A percentile compares a stretch with the other conserved stretches of the same genome.
Conservation (phyloP, 495 filamentous ascomycete genomes). For the Xylaria scruposa region DNA sequence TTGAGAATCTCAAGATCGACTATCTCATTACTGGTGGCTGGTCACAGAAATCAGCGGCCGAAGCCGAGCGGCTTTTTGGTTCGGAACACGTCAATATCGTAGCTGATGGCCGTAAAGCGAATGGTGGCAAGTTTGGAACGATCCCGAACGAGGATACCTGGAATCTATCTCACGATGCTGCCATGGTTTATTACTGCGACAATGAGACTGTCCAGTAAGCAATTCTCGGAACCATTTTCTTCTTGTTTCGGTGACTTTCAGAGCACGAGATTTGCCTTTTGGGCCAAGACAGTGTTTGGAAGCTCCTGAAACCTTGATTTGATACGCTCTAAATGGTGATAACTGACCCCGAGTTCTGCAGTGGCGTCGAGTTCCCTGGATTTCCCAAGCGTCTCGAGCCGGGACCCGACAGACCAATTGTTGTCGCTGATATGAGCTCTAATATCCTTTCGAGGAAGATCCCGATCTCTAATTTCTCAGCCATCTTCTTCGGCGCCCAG, state of each 20-base stretch:
- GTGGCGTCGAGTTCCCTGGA: constrained; percentile 47
- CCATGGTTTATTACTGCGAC: constrained; percentile 80
- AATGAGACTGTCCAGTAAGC: constrained; percentile 89
- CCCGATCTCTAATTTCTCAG: constrained; percentile 65
- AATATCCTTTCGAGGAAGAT: constrained; percentile 64
- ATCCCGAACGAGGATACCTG: constrained; percentile 73
- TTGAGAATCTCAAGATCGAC: constrained; percentile 70
- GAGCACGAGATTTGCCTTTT: too few relatives aligned
- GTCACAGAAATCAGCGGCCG: constrained; percentile 80
- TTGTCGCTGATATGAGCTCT: constrained; percentile 79
- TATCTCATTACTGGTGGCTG: constrained; percentile 77
- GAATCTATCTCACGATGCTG: constrained; percentile 67
- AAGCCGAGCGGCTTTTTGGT: constrained; percentile 72
- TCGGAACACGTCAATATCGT: constrained; percentile 74
- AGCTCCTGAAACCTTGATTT: too few relatives aligned
- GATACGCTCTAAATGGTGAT: too few relatives aligned
- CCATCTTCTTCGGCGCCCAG: constrained; percentile 75
- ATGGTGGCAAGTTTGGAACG: constrained; percentile 75
- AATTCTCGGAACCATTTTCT: too few relatives aligned
- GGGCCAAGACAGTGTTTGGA: too few relatives aligned
- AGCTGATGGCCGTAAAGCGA: constrained; percentile 66
- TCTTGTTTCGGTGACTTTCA: too few relatives aligned
- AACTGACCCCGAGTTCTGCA: too few relatives aligned
- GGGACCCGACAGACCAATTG: constrained; percentile 46
- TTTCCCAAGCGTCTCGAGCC: constrained; percentile 50